Evolutionary conservation across 1,139 yeast genomes (phyloP).

Genomic region (Sugiyamaella japonica): DNA sequence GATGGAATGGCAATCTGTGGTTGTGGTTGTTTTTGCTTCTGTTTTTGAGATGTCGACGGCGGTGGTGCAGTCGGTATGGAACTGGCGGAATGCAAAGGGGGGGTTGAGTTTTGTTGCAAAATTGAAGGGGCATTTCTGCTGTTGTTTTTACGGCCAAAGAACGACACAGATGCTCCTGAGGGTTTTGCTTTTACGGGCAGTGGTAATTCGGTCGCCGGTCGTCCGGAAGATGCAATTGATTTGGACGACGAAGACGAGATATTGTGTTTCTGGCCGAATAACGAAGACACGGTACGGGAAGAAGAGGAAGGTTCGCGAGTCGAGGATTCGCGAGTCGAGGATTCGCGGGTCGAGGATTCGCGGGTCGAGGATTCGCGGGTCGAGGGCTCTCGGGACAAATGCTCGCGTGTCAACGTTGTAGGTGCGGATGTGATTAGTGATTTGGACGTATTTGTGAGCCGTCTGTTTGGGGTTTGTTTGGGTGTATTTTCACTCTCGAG

Average conservation of each 20-base stretch:
- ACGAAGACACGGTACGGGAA: constrained; percentile 22
- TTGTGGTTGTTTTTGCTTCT: not conserved
- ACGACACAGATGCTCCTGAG: constrained; percentile 6
- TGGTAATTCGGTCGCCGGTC: constrained; percentile 17
- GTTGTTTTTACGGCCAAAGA: not conserved
- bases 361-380: no score
- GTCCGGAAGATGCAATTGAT: not conserved
- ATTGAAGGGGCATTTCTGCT: no score
- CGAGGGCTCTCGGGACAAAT: no score
- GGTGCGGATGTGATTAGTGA: constrained; percentile 7
- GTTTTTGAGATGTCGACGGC: not conserved
- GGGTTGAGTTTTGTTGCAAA: no score
- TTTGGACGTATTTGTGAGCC: no score
- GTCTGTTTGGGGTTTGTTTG: constrained; percentile 1
- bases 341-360: no score
- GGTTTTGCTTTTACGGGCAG: constrained; percentile 12
- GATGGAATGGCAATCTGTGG: not conserved
- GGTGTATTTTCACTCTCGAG: constrained; percentile 6
- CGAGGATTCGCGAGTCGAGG: no score
- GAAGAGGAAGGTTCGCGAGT: constrained; percentile 25
- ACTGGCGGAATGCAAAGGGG: not conserved
- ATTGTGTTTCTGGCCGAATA: constrained; percentile 21
- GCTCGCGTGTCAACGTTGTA: constrained; percentile 14
- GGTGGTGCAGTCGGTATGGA: not conserved
- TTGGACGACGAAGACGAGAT: not conserved